phyloP scores from a whole-genome alignment of 305 asterid genomes.

The Coffea humblotiana region DNA sequence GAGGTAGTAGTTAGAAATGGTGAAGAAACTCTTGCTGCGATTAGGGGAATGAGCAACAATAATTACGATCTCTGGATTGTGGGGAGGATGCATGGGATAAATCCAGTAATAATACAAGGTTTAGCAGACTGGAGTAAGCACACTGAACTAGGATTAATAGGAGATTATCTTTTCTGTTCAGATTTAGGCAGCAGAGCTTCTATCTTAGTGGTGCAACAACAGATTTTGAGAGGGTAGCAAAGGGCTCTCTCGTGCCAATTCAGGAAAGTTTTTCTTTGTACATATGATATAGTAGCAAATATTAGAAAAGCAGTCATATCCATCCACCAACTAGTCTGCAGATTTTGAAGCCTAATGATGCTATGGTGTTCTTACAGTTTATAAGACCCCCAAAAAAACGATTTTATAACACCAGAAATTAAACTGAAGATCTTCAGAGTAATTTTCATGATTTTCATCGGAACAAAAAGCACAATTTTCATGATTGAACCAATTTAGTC shows the following conservation, averaged over 20 bases:
- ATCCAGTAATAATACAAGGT: conserved; percentile 62
- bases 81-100: conserved; percentile 68
- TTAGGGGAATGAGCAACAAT: conserved; percentile 48
- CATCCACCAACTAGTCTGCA: not conserved
- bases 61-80: conserved; percentile 64
- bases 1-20: conserved; percentile 76
- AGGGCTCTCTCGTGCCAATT: not conserved
- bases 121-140: conserved; percentile 53
- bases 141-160: conserved; percentile 73
- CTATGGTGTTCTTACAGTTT: not conserved
- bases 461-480: not conserved
- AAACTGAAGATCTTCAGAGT: not conserved
- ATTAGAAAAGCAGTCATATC: not conserved
- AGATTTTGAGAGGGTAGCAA: conserved; percentile 57
- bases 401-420: not conserved
- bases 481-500: no score
- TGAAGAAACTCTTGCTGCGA: conserved; percentile 65
- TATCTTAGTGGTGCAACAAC: conserved; percentile 72
- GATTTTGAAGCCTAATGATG: not conserved
- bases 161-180: conserved; percentile 58
- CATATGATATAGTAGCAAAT: not conserved
- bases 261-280: not conserved
- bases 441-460: no score
- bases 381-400: no score
- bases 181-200: conserved; percentile 56